phyloP scores from a whole-genome alignment of 345 rosid genomes.

The Gossypium raimondii region DNA sequence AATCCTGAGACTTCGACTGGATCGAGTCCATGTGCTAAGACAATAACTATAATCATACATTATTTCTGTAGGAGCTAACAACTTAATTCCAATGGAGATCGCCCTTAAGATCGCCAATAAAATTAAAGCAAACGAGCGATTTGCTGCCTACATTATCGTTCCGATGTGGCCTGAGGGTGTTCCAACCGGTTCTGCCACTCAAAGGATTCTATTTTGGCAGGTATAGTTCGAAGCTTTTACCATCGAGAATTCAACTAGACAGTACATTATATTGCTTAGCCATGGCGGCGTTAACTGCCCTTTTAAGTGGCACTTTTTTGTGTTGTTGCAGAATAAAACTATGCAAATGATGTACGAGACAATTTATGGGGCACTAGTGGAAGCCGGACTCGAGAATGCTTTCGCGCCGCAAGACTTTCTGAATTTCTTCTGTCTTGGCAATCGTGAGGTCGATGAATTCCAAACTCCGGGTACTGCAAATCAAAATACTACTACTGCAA shows the following conservation, averaged over 20 bases:
- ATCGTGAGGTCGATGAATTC: conserved; percentile 50
- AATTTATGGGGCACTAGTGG: conserved; percentile 74
- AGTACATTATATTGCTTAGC: background rate
- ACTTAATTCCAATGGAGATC: conserved; percentile 94
- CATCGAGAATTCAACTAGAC: too few species aligned
- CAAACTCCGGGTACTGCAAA: conserved; percentile 16
- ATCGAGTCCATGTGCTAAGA: too few species aligned
- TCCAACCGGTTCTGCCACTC: conserved; percentile 86
- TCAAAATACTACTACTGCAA: conserved; percentile 31
- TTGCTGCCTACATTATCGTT: conserved; percentile 81
- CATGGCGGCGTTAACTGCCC: background rate
- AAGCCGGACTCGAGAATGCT: conserved; percentile 67
- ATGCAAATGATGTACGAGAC: conserved; percentile 99
- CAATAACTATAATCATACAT: background rate
- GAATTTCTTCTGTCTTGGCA: conserved; percentile 96
- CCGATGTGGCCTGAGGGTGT: conserved; percentile 99
- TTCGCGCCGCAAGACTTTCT: conserved; percentile 76
- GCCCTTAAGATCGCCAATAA: conserved; percentile 89
- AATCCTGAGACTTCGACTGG: background rate
- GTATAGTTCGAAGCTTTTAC: conserved; percentile 29
- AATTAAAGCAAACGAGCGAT: conserved; percentile 81
- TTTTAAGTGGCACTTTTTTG: background rate
- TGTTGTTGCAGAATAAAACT: conserved; percentile 70
- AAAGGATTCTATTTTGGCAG: conserved; percentile 97
- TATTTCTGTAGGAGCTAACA: conserved; percentile 71